A percentile compares a stretch with the other conserved stretches of the same genome.
These are phyloP conservation scores for Candida sakaeoensis DNA, from an alignment of 805 yeast genomes.

Conservation along the genomic window DNA sequence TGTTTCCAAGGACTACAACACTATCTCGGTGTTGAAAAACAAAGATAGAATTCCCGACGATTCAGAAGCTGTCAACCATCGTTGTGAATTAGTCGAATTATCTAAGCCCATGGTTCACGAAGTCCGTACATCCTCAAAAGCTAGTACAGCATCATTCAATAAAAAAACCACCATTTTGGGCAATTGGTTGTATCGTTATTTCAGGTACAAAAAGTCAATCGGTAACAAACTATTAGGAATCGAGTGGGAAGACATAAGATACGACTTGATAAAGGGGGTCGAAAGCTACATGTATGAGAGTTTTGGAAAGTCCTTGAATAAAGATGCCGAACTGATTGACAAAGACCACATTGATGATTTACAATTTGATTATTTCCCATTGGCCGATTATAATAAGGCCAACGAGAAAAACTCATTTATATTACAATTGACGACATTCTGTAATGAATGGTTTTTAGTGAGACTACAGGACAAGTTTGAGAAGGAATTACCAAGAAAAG, in stretches of 20 bases:
- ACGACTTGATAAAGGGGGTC: conserved; percentile 33
- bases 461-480: conserved; percentile 7
- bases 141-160: conserved; percentile 24
- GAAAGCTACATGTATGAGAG: conserved; percentile 34
- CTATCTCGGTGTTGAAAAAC: not conserved
- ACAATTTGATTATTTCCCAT: conserved; percentile 26
- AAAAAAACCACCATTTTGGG: conserved; percentile 24
- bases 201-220: conserved; percentile 32
- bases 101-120: conserved; percentile 27
- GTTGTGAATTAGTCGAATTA: conserved; percentile 14
- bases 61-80: conserved; percentile 18
- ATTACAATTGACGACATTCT: conserved; percentile 21
- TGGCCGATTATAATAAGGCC: conserved; percentile 30
- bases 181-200: conserved; percentile 30
- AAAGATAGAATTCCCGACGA: conserved; percentile 14
- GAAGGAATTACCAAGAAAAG: conserved; percentile 3
- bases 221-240: conserved; percentile 35
- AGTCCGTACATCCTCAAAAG: conserved; percentile 22
- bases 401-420: conserved; percentile 29
- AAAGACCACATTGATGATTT: conserved; percentile 15
- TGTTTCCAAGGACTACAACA: not conserved
- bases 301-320: conserved; percentile 22
- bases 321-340: conserved; percentile 1
- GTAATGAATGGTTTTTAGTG: conserved; percentile 22
- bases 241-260: conserved; percentile 42